Evolutionary conservation across 2,329 filamentous ascomycete genomes (phyloP).

Genomic region (Clarireedia sp.): DNA sequence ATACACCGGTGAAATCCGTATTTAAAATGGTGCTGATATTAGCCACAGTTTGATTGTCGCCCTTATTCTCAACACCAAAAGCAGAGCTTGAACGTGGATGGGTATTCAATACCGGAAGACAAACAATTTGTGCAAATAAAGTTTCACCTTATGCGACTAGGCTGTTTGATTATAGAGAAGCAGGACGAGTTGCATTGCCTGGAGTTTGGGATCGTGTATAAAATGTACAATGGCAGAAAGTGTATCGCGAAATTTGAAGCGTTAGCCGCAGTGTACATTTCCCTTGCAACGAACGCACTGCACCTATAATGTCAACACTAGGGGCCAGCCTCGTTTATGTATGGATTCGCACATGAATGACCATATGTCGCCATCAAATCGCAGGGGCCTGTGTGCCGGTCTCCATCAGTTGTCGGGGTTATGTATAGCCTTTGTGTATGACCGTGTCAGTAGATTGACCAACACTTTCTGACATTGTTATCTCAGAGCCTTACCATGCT

Average conservation of each 20-base stretch:
- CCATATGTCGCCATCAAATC: too few relatives aligned
- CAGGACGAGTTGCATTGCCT: conserved; percentile 23
- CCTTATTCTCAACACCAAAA: conserved; percentile 83
- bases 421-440: too few relatives aligned
- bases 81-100: conserved; percentile 22
- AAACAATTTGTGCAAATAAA: not conserved
- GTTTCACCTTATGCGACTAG: conserved; percentile 5
- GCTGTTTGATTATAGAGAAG: conserved; percentile 23
- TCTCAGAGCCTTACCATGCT: too few relatives aligned
- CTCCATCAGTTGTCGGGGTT: too few relatives aligned
- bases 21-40: conserved; percentile 11
- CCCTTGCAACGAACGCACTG: not conserved
- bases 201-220: conserved; percentile 27
- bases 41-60: conserved; percentile 72
- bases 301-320: too few relatives aligned
- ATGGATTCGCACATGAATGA: too few relatives aligned
- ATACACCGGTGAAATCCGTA: not conserved
- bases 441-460: too few relatives aligned
- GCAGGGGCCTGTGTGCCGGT: too few relatives aligned
- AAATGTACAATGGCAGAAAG: conserved; percentile 12
- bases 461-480: too few relatives aligned
- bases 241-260: conserved; percentile 13
- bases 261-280: conserved; percentile 20
- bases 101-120: not conserved
- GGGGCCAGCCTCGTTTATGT: too few relatives aligned